Base-by-base conservation (phyloP, 148 eudicot genomes). In the Rhododendron ovatum region DNA sequence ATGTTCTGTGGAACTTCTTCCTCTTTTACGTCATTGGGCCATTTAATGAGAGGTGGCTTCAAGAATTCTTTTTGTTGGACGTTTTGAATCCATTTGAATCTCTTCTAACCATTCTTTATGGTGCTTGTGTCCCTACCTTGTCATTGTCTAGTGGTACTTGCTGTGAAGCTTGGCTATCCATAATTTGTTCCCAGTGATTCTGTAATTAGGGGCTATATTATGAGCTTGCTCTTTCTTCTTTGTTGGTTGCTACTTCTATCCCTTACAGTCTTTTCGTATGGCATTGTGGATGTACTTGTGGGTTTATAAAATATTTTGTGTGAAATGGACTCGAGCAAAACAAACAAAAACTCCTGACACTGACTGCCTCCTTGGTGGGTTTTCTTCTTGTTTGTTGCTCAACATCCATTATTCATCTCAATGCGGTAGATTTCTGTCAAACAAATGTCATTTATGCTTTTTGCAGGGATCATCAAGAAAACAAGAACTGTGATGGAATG, bases 401-500 rank as follows among this genome's bases (percentile, higher is more conserved):
- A 24, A 26, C 63, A 28, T 45, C n/a, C 61, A 41, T 43, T 50
- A 43, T 45, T 30, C 45, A 55, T 81, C 24, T 81, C 26, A 81
- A 33, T 26, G 41, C 12, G 9, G 39, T 71, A 7, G 33, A 30
- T 7, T 30, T 71, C 37, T 20, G 4, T 18, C 22, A 35, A 83
- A 26, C n/a, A 28, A 65, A 84, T 77, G 55, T 17, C 18, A 76
- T 86, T 11, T 76, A 50, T 61, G 84, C 69, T 18, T 80, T 91
- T 73, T 81, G 41, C 90, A 98, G 99, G 99, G 82, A 95, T 98
- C 47, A 98, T 98, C 74, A 90, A 94, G 91, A 98, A 98, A 90
- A 98, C 99, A 41, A 90, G 99, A 91, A 98, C 98, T 22, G 98
- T 98, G 51, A 98, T 98, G 99, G 99, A 94, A 86, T 98, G 99